Evolutionary conservation across 345 rosid genomes (phyloP).

Genomic region (Populus tremula): DNA sequence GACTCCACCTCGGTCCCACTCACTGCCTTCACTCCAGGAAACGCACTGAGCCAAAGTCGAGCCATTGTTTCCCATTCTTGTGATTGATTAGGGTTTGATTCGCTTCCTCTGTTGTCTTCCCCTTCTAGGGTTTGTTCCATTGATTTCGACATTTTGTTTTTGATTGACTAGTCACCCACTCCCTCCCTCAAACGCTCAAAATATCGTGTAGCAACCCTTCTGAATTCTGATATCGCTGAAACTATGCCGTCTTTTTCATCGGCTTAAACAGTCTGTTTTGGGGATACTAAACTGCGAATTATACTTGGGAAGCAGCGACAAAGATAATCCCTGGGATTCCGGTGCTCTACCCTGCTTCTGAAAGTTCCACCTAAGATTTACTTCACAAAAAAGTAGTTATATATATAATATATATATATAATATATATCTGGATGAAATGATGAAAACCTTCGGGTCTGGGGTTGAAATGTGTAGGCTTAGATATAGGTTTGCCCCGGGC

Average conservation of each 20-base stretch:
- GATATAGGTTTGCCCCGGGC: too few species aligned
- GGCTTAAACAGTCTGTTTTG: too few species aligned
- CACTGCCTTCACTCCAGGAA: conserved; percentile 79
- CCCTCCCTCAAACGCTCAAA: not conserved
- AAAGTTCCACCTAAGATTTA: too few species aligned
- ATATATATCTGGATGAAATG: too few species aligned
- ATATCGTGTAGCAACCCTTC: too few species aligned
- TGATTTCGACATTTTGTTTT: conserved; percentile 3
- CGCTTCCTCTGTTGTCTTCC: conserved; percentile 7
- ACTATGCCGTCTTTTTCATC: too few species aligned
- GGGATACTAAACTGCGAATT: not conserved
- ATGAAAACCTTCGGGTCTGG: too few species aligned
- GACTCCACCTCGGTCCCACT: conserved; percentile 61
- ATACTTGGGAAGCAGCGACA: not conserved
- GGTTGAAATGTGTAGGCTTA: too few species aligned
- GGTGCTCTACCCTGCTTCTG: not conserved
- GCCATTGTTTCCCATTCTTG: conserved; percentile 96
- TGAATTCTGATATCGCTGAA: too few species aligned
- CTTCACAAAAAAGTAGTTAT: too few species aligned
- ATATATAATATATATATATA: too few species aligned
- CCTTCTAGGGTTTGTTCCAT: conserved; percentile 19
- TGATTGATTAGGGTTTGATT: conserved; percentile 45
- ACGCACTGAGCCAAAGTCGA: conserved; percentile 74
- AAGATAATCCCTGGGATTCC: not conserved
- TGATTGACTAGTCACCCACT: not conserved